These are phyloP conservation scores for Helichrysum umbraculigerum DNA, from an alignment of 129 eudicot species.

Conservation along the genomic window DNA sequence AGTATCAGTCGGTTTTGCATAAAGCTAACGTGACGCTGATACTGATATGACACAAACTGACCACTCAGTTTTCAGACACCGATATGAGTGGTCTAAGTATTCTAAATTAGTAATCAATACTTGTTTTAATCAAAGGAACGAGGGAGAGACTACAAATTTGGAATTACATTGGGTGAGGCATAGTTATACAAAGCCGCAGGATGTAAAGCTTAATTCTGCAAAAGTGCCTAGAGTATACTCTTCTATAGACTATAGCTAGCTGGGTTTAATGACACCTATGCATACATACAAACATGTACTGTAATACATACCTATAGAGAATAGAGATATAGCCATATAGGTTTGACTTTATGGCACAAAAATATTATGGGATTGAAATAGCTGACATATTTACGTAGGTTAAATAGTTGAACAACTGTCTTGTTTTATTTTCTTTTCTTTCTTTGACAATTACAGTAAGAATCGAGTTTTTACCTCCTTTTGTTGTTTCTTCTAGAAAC, in stretches of 20 bases:
- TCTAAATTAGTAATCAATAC: no score
- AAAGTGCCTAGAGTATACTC: conserved; percentile 5
- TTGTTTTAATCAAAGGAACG: not conserved
- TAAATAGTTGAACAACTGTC: not conserved
- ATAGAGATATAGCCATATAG: not conserved
- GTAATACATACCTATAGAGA: not conserved
- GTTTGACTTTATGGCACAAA: not conserved
- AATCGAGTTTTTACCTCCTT: no score
- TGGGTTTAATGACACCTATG: conserved; percentile 3
- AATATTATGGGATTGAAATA: not conserved
- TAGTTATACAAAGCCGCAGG: conserved; percentile 4
- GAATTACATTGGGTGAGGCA: conserved; percentile 13
- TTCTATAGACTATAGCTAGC: not conserved
- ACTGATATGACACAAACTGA: no score
- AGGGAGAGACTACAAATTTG: not conserved
- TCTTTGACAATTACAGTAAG: no score
- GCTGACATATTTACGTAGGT: not conserved
- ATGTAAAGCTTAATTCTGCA: not conserved
- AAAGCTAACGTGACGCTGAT: no score
- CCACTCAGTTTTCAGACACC: no score
- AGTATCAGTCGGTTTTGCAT: no score
- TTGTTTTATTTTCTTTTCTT: no score
- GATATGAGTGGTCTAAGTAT: no score
- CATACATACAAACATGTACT: not conserved
- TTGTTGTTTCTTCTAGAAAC: no score